A percentile compares a stretch with the other conserved stretches of the same genome.
These are phyloP conservation scores for Glycine tomentella DNA, from an alignment of 306 rosid genomes.

Conservation along the genomic window DNA sequence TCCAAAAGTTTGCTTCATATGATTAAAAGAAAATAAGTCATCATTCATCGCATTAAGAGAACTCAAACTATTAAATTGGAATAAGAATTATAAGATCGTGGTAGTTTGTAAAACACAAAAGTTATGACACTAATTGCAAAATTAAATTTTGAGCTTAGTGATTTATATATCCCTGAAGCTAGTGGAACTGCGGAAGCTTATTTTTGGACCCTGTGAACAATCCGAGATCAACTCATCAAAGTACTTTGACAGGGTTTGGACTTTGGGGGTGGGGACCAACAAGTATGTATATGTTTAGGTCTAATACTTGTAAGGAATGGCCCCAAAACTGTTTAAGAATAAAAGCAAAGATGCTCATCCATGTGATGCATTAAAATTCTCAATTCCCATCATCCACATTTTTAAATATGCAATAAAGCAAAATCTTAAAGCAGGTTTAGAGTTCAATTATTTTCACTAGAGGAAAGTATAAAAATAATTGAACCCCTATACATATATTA, in stretches of 20 bases:
- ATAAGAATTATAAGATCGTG: neutral
- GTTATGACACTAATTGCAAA: neutral
- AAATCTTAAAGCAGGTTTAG: slow-evolving; percentile 16
- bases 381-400: slow-evolving; percentile 14
- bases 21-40: neutral
- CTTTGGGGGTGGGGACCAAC: neutral
- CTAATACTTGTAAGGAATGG: slow-evolving; percentile 18
- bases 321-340: slow-evolving; percentile 12
- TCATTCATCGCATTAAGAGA: neutral
- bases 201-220: neutral
- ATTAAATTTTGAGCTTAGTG: neutral
- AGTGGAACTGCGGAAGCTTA: neutral
- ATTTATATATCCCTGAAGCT: neutral
- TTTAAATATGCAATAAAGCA: slow-evolving; percentile 10
- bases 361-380: slow-evolving; percentile 35
- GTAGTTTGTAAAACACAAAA: neutral
- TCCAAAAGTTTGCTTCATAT: slow-evolving; percentile 68
- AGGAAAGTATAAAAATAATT: neutral
- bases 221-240: too few species aligned
- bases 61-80: neutral
- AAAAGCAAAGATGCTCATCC: slow-evolving; percentile 27
- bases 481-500: neutral
- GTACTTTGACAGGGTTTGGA: neutral
- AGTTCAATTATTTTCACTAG: slow-evolving; percentile 3
- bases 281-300: neutral